A percentile compares a stretch with the other conserved stretches of the same genome.
Conservation (phyloP, 2,329 filamentous ascomycete species). For the Hymenoscyphus repandus region DNA sequence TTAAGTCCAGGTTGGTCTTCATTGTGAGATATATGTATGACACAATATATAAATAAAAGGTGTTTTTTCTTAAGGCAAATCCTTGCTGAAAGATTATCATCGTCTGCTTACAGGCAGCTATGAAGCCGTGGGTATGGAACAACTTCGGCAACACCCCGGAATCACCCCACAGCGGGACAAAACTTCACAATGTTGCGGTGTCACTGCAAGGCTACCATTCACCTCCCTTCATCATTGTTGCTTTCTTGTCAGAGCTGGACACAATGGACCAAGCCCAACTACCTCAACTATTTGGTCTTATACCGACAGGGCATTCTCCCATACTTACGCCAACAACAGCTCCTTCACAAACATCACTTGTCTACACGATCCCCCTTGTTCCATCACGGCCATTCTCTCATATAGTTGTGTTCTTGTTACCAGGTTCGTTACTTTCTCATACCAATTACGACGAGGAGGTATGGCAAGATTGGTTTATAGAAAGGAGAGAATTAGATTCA, state of each 20-base stretch:
- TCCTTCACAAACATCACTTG: slow-evolving; percentile 49
- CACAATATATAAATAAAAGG: no score
- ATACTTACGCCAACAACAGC: slow-evolving; percentile 49
- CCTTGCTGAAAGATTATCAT: no score
- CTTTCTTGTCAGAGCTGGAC: neutral
- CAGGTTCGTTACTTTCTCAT: slow-evolving; percentile 41
- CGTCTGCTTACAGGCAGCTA: no score
- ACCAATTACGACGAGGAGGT: neutral
- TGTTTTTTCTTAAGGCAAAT: no score
- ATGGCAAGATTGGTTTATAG: no score
- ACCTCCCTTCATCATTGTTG: no score
- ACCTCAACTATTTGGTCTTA: slow-evolving; percentile 30
- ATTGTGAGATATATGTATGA: slow-evolving; percentile 4
- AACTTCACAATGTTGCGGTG: no score
- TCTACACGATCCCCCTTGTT: slow-evolving; percentile 46
- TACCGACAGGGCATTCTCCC: slow-evolving; percentile 55
- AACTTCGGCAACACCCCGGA: no score
- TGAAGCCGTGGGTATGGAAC: no score
- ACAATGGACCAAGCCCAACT: slow-evolving; percentile 9
- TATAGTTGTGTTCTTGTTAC: slow-evolving; percentile 84
- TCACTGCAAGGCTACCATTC: no score
- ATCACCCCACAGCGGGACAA: no score
- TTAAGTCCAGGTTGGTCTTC: slow-evolving; percentile 44
- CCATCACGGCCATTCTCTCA: slow-evolving; percentile 60
- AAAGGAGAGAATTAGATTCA: no score